phyloP scores from a whole-genome alignment of 345 rosid species.

The Ricinus communis region DNA sequence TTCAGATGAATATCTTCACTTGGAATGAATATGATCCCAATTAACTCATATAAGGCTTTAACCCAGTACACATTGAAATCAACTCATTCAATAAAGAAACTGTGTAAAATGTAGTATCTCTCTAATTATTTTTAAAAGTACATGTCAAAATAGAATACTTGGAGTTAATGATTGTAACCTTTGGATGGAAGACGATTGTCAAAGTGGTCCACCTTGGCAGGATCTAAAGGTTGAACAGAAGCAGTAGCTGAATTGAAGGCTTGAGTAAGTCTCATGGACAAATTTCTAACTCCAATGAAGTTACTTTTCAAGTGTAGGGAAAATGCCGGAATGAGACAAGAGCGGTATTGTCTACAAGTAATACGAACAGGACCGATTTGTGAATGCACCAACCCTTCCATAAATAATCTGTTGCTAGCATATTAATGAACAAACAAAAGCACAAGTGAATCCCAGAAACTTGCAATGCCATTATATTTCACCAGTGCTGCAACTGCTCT shows the following conservation, averaged over 20 bases:
- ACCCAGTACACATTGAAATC: background rate
- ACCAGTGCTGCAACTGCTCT: conserved; percentile 4
- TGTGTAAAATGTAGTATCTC: background rate
- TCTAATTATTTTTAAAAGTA: background rate
- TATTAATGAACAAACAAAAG: conserved; percentile 16
- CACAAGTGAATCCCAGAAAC: background rate
- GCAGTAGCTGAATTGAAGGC: conserved; percentile 46
- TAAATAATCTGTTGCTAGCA: conserved; percentile 37
- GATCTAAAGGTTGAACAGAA: conserved; percentile 51
- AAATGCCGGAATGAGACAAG: conserved; percentile 28
- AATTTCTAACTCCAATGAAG: conserved; percentile 25
- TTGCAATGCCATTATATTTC: background rate
- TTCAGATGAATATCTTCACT: background rate
- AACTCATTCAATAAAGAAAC: background rate
- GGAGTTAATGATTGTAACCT: conserved; percentile 34
- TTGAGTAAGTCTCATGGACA: conserved; percentile 37
- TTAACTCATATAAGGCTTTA: background rate
- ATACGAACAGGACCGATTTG: conserved; percentile 37
- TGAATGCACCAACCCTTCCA: conserved; percentile 59
- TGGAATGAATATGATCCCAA: background rate
- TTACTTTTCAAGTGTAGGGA: conserved; percentile 31
- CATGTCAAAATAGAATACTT: background rate
- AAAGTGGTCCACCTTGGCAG: conserved; percentile 36
- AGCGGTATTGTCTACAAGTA: conserved; percentile 29
- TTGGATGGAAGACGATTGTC: conserved; percentile 53